A percentile compares a stretch with the other conserved stretches of the same genome.
phyloP scores from a whole-genome alignment of 352 stramenopile genomes.

The Phytophthora rubi region DNA sequence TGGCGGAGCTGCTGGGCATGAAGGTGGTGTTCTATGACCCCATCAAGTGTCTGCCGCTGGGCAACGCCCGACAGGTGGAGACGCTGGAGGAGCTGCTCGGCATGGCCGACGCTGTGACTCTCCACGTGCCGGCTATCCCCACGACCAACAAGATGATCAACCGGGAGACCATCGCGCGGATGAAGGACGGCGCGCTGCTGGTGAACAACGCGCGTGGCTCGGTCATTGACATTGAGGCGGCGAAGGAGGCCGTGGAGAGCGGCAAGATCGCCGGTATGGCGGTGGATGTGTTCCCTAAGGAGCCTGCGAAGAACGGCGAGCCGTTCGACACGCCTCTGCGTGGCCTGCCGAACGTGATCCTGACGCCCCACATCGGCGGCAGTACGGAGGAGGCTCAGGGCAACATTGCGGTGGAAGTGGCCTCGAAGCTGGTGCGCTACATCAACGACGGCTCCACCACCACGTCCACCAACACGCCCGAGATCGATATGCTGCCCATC shows the following conservation, averaged over 20 bases:
- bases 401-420: slow-evolving; percentile 87
- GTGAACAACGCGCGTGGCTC: slow-evolving; percentile 96
- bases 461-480: slow-evolving; percentile 80
- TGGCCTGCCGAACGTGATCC: slow-evolving; percentile 93
- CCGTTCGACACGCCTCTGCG: slow-evolving; percentile 87
- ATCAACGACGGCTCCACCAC: slow-evolving; percentile 84
- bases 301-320: slow-evolving; percentile 88
- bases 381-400: slow-evolving; percentile 96
- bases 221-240: slow-evolving; percentile 94
- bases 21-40: slow-evolving; percentile 95
- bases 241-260: slow-evolving; percentile 89
- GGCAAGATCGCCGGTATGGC: slow-evolving; percentile 84
- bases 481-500: slow-evolving; percentile 82
- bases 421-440: slow-evolving; percentile 82
- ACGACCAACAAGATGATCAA: slow-evolving; percentile 94
- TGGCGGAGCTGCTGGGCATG: slow-evolving; percentile 92
- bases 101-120: slow-evolving; percentile 92
- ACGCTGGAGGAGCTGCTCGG: slow-evolving; percentile 85
- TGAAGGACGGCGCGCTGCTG: slow-evolving; percentile 93
- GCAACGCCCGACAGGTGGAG: slow-evolving; percentile 85
- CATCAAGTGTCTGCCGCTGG: slow-evolving; percentile 81
- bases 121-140: slow-evolving; percentile 96
- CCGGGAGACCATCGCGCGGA: slow-evolving; percentile 83
- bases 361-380: slow-evolving; percentile 96
- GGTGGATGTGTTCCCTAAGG: slow-evolving; percentile 91